Conservation (phyloP, 2,329 filamentous ascomycete species). For the Fusarium falciforme region DNA sequence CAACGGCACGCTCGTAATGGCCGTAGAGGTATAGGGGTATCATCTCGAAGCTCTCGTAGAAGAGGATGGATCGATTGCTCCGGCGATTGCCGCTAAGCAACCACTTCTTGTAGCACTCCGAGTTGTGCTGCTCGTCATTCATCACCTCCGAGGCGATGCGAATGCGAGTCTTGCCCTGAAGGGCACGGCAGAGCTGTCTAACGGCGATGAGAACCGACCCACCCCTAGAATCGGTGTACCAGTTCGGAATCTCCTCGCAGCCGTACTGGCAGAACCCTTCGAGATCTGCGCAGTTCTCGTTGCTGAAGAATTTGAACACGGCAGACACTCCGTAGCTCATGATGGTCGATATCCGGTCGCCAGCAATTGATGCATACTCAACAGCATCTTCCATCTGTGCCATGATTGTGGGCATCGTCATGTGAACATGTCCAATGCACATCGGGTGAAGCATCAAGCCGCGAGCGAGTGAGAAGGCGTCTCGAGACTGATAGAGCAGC, state of each 20-base stretch:
- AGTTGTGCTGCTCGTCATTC: slow-evolving; percentile 75
- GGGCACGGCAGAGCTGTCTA: slow-evolving; percentile 73
- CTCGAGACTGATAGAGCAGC: slow-evolving; percentile 71
- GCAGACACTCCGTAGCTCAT: slow-evolving; percentile 77
- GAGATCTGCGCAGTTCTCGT: slow-evolving; percentile 75
- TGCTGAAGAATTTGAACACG: slow-evolving; percentile 75
- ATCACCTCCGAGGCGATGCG: slow-evolving; percentile 67
- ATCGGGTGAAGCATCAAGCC: slow-evolving; percentile 76
- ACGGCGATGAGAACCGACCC: slow-evolving; percentile 75
- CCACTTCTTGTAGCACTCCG: slow-evolving; percentile 70
- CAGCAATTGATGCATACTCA: slow-evolving; percentile 73
- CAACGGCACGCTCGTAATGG: slow-evolving; percentile 69
- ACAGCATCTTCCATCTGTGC: slow-evolving; percentile 72
- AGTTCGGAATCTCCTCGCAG: slow-evolving; percentile 79
- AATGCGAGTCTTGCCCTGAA: slow-evolving; percentile 78
- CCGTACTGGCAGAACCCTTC: slow-evolving; percentile 77
- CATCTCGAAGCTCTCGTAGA: slow-evolving; percentile 76
- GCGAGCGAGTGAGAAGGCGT: slow-evolving; percentile 74
- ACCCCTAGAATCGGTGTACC: slow-evolving; percentile 77
- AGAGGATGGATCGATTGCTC: slow-evolving; percentile 71
- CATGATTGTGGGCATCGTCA: slow-evolving; percentile 69
- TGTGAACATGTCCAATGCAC: slow-evolving; percentile 77
- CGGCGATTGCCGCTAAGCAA: slow-evolving; percentile 63
- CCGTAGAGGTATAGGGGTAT: slow-evolving; percentile 72
- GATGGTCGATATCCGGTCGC: slow-evolving; percentile 78